Base-by-base conservation (phyloP, 495 filamentous ascomycete genomes). In the Glutinoglossum americanum region DNA sequence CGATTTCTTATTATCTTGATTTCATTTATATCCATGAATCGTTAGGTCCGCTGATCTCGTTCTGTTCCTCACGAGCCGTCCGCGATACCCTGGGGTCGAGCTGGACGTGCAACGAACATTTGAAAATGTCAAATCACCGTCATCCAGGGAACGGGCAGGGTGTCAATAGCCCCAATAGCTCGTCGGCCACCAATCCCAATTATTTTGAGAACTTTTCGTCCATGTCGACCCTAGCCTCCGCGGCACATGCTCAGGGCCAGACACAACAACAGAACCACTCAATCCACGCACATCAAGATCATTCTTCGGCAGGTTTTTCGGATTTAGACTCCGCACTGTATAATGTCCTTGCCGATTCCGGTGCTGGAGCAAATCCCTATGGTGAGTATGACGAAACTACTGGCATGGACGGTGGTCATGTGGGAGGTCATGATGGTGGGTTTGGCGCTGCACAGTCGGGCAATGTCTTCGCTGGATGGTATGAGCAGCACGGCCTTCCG, bases 161-260 rank as follows among this genome's bases (percentile, higher is more conserved):
- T 21, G 4, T 19, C 49, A 53, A 53, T 53, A 21, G 19, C 30
- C 28, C 49, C 28, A 32, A 32, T 32, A 53, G 28, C 49, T 53
- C 49, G 30, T 27, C 49, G 15, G 49, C 49, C 25, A 9, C 37
- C 7, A 17, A 27, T 25, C 56, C 56, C 0, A 45, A 58, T 45
- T 58, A 58, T 48, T 58, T 58, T 58, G 56, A 33, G 25, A 49
- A 32, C 44, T 49, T 51, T 49, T 58, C 56, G 15, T 58, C 56
- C 37, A 58, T 58, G 56, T 58, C 56, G 56, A 58, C 56, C 2
- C 25, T 58, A 11, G 56, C 56, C n/a, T 58, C 56, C 10, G 56
- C 56, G 19, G 56, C 56, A 48, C 56, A 58, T 58, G 56, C 56
- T 13, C 56, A 58, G 56, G 56, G 56, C 53, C 56, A 58, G 39